These are phyloP conservation scores for Lactuca sativa DNA, from an alignment of 129 eudicot genomes.

Conservation along the genomic window DNA sequence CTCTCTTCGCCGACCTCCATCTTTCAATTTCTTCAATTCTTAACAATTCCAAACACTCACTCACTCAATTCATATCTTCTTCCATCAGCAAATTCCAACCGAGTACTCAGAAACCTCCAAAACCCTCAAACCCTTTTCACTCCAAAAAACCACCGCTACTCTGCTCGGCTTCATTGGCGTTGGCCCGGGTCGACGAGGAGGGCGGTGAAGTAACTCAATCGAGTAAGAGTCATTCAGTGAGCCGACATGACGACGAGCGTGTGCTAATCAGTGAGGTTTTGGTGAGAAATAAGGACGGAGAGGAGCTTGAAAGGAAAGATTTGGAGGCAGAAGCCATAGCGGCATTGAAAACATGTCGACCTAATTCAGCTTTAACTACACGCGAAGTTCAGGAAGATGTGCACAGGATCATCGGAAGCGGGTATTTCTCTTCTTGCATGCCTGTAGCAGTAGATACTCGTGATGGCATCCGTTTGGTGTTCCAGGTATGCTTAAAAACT, in stretches of 20 bases:
- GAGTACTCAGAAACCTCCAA: neutral
- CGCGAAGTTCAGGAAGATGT: slow-evolving; percentile 97
- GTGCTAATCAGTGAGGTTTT: slow-evolving; percentile 90
- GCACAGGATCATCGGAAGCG: slow-evolving; percentile 85
- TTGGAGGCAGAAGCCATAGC: slow-evolving; percentile 78
- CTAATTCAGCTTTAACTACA: slow-evolving; percentile 82
- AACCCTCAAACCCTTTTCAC: slow-evolving; percentile 13
- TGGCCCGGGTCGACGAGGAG: slow-evolving; percentile 43
- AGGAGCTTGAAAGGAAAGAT: slow-evolving; percentile 93
- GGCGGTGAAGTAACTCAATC: slow-evolving; percentile 31
- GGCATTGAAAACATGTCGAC: slow-evolving; percentile 76
- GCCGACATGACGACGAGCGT: slow-evolving; percentile 68
- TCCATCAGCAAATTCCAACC: slow-evolving; percentile 28
- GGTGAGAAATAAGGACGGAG: slow-evolving; percentile 91
- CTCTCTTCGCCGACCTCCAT: slow-evolving; percentile 37
- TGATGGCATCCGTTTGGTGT: slow-evolving; percentile 87
- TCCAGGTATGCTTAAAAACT: slow-evolving; percentile 51
- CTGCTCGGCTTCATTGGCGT: slow-evolving; percentile 56
- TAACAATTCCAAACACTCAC: slow-evolving; percentile 35
- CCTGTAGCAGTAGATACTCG: slow-evolving; percentile 97
- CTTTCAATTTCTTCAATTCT: slow-evolving; percentile 34
- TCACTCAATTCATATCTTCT: slow-evolving; percentile 39
- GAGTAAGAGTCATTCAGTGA: slow-evolving; percentile 31
- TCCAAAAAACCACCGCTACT: slow-evolving; percentile 33
- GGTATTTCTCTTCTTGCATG: slow-evolving; percentile 77